Percentiles rank a stretch among this genome's conserved stretches.
Conservation (phyloP, 805 yeast species). For the Clavispora asparagi region DNA sequence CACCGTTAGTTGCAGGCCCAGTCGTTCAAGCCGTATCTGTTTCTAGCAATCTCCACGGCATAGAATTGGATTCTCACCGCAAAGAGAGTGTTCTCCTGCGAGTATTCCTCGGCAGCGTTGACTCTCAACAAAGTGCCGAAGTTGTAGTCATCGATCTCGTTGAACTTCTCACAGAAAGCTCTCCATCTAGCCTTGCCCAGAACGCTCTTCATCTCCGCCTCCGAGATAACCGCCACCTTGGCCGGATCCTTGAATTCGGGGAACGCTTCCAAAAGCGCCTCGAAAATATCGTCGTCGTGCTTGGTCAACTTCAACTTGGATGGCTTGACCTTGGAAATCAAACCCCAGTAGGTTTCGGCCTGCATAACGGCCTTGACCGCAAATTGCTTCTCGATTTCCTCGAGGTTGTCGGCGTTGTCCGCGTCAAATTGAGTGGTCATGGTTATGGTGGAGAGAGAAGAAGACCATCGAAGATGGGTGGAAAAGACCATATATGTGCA, state of each 20-base stretch:
- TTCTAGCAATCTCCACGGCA: constrained; percentile 92
- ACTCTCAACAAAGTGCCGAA: constrained; percentile 90
- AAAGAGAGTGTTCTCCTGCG: constrained; percentile 78
- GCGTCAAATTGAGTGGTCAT: constrained; percentile 59
- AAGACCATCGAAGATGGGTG: neutral
- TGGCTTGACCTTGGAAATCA: constrained; percentile 72
- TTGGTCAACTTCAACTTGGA: constrained; percentile 68
- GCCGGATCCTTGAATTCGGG: constrained; percentile 78
- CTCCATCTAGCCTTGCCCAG: constrained; percentile 90
- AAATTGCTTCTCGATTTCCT: constrained; percentile 94
- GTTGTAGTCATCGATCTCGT: constrained; percentile 84
- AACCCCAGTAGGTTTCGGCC: constrained; percentile 89
- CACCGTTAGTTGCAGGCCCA: constrained; percentile 51
- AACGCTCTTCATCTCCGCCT: constrained; percentile 76
- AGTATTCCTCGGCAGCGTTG: constrained; percentile 68
- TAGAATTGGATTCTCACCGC: constrained; percentile 92
- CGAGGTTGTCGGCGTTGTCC: constrained; percentile 89
- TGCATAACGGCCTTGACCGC: constrained; percentile 97
- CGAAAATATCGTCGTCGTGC: constrained; percentile 66
- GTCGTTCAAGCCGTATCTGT: constrained; percentile 84
- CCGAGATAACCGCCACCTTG: constrained; percentile 54
- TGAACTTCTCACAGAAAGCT: constrained; percentile 74
- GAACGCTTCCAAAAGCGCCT: constrained; percentile 59
- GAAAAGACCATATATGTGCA: neutral
- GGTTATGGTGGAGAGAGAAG: neutral